A percentile compares a stretch with the other conserved stretches of the same genome.
Evolutionary conservation across 768 basidiomycete species (phyloP).

Genomic region (Peribolospora kevripleyi): DNA sequence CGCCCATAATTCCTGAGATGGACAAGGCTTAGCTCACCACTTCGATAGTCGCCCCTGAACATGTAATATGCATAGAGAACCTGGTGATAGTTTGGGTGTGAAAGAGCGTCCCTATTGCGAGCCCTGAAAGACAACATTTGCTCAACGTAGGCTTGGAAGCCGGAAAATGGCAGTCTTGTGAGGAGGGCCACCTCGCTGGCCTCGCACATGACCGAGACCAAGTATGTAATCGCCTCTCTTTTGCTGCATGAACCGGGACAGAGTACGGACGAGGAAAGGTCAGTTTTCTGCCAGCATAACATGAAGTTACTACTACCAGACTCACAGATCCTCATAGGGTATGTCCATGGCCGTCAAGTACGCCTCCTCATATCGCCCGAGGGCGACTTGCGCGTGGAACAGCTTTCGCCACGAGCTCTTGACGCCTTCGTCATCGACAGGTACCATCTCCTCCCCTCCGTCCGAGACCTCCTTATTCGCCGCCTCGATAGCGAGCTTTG

Average conservation of each 20-base stretch:
- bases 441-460: too few species aligned
- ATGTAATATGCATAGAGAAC: slow-evolving; percentile 90
- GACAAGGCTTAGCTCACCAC: slow-evolving; percentile 34
- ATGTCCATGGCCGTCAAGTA: slow-evolving; percentile 50
- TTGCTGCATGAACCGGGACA: slow-evolving; percentile 28
- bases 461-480: slow-evolving; percentile 21
- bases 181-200: slow-evolving; percentile 53
- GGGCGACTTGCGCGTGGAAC: slow-evolving; percentile 46
- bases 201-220: slow-evolving; percentile 84
- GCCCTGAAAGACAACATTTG: slow-evolving; percentile 72
- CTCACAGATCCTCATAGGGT: slow-evolving; percentile 59
- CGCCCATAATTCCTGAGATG: not conserved
- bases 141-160: slow-evolving; percentile 66
- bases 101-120: slow-evolving; percentile 69
- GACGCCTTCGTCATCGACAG: slow-evolving; percentile 26
- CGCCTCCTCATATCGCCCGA: slow-evolving; percentile 62
- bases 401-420: slow-evolving; percentile 55
- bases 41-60: slow-evolving; percentile 65
- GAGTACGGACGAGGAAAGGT: not conserved
- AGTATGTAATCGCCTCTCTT: slow-evolving; percentile 51
- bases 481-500: slow-evolving; percentile 53
- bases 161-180: slow-evolving; percentile 56
- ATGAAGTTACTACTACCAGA: slow-evolving; percentile 5
- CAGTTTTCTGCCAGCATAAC: not conserved
- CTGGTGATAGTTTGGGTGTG: slow-evolving; percentile 60